Evolutionary conservation across 805 yeast species (phyloP).

Genomic region (Saturnispora zaruensis): DNA sequence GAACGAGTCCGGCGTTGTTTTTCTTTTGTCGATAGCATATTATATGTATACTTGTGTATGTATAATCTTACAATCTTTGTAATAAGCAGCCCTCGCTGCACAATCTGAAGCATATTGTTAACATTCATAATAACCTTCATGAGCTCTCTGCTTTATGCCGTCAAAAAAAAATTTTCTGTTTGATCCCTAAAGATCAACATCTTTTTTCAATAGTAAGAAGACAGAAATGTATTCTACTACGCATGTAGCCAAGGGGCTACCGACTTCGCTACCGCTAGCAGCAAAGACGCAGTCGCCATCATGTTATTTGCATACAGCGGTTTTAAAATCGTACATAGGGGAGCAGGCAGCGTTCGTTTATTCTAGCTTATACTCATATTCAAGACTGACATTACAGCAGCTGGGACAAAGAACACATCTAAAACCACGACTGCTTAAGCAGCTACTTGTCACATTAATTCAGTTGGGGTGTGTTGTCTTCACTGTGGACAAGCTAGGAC

Average conservation of each 20-base stretch:
- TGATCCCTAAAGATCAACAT: background rate
- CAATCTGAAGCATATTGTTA: background rate
- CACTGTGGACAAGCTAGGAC: constrained; percentile 31
- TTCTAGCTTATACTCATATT: constrained; percentile 54
- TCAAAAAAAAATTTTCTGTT: background rate
- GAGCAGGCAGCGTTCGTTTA: constrained; percentile 61
- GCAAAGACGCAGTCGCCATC: constrained; percentile 52
- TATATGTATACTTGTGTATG: background rate
- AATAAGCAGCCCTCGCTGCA: background rate
- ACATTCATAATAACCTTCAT: background rate
- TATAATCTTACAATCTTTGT: background rate
- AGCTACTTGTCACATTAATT: constrained; percentile 64
- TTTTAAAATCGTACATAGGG: constrained; percentile 54
- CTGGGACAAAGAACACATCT: constrained; percentile 39
- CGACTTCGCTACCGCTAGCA: constrained; percentile 23
- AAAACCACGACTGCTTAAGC: constrained; percentile 44
- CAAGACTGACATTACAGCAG: constrained; percentile 53
- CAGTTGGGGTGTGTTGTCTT: constrained; percentile 70
- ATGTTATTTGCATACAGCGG: constrained; percentile 47
- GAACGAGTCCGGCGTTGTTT: background rate
- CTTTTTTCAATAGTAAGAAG: background rate
- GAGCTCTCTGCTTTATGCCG: background rate
- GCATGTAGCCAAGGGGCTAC: constrained; percentile 10
- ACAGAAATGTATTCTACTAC: constrained; percentile 7
- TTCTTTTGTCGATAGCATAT: background rate